These are phyloP conservation scores for Eimeria sp. DNA, from an alignment of 169 alveolate genomes.

Conservation along the genomic window DNA sequence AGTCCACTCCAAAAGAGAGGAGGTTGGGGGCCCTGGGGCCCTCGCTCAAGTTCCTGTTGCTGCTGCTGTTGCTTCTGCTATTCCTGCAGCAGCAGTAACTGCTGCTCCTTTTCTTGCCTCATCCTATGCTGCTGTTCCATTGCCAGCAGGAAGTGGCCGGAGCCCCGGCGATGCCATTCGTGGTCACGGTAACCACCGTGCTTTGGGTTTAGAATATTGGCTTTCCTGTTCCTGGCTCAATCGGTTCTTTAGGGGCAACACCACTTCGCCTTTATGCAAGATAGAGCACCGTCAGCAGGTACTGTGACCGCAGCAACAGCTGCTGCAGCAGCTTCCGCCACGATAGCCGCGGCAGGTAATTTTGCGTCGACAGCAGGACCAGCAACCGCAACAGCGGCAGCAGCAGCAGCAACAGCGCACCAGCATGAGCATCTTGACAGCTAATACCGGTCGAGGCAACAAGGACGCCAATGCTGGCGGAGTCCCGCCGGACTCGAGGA, in stretches of 20 bases:
- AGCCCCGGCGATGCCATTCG: neutral
- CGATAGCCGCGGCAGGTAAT: neutral
- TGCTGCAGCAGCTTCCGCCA: neutral
- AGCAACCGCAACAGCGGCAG: constrained; percentile 18
- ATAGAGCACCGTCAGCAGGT: neutral
- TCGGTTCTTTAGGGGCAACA: neutral
- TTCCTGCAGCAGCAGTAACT: neutral
- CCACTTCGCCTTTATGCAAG: neutral
- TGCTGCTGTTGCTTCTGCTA: neutral
- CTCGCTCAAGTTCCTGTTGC: neutral
- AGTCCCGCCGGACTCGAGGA: constrained; percentile 6
- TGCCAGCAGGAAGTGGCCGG: neutral
- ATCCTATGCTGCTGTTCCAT: neutral
- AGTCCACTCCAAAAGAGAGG: neutral
- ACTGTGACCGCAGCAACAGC: neutral
- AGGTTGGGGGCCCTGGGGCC: constrained; percentile 14
- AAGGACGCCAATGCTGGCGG: constrained; percentile 5
- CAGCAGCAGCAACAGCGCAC: neutral
- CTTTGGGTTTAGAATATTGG: neutral
- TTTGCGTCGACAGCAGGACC: neutral
- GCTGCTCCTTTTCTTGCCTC: neutral
- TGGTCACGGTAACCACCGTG: neutral
- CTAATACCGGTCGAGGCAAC: neutral
- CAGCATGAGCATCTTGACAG: constrained; percentile 9
- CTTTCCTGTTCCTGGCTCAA: neutral